phyloP scores from a whole-genome alignment of 495 filamentous ascomycete species.

The Ascodesmis nigricans region DNA sequence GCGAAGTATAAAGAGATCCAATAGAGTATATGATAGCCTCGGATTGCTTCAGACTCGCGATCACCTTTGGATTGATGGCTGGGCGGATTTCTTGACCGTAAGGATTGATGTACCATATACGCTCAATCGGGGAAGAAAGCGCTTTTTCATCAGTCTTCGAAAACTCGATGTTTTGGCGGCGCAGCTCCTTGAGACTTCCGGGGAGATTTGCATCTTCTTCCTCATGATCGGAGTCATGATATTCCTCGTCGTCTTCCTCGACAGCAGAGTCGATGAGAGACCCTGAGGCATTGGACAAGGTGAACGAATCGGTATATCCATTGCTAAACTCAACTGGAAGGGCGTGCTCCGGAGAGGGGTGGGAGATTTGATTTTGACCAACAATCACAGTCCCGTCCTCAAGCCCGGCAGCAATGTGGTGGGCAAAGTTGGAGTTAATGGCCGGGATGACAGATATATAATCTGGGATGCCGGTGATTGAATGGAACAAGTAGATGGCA shows the following conservation, averaged over 20 bases:
- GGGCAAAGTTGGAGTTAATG: slow-evolving; percentile 80
- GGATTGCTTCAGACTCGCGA: slow-evolving; percentile 39
- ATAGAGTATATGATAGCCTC: slow-evolving; percentile 70
- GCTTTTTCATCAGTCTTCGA: slow-evolving; percentile 50
- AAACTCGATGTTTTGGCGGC: slow-evolving; percentile 58
- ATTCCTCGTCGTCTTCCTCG: slow-evolving; percentile 18
- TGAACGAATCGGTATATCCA: slow-evolving; percentile 5
- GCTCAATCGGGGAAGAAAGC: slow-evolving; percentile 49
- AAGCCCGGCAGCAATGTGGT: slow-evolving; percentile 75
- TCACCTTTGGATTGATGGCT: slow-evolving; percentile 53
- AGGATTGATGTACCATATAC: slow-evolving; percentile 94
- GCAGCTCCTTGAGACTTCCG: slow-evolving; percentile 55
- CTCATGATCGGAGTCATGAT: slow-evolving; percentile 4
- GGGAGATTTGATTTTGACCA: slow-evolving; percentile 81
- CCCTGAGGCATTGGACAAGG: slow-evolving; percentile 19
- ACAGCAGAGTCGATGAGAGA: slow-evolving; percentile 10
- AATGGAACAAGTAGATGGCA: slow-evolving; percentile 59
- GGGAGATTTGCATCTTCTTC: slow-evolving; percentile 68
- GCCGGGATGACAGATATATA: slow-evolving; percentile 64
- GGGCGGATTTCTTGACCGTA: slow-evolving; percentile 80
- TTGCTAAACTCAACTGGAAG: slow-evolving; percentile 4
- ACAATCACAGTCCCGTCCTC: slow-evolving; percentile 57
- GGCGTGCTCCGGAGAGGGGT: slow-evolving; percentile 44
- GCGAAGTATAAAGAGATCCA: slow-evolving; percentile 61
- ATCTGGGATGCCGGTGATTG: slow-evolving; percentile 56